Evolutionary conservation across 805 yeast genomes (phyloP), one percentile per base, ranked within the genome.

Genomic region (Phaffomyces thermotolerans): DNA sequence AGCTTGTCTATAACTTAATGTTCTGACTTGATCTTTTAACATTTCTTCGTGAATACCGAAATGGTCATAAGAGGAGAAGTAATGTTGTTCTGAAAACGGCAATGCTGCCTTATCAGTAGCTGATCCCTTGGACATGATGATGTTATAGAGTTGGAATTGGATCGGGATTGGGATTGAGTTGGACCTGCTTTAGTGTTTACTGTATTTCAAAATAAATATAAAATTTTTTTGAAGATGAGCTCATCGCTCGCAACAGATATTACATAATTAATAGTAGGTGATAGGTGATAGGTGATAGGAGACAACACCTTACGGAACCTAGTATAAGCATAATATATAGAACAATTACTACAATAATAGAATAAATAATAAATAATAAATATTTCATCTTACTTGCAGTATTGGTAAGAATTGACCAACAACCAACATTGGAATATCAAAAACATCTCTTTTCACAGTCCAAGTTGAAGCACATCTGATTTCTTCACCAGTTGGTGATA

Each of bases 41-140:
- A 93, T 93, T 67, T 91, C 98, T 68, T 95, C 99, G 62, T 93
- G 99, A 59, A 93, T 93, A 42, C 96, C 96, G 60, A 88, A 89
- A 62, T 93, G 98, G 64, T 91, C 97, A 59, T 93, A 93, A 2
- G 98, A 91, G 41, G 81, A 75, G 70, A 93, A 93, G 67, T 93
- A 93, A 65, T 91, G 98, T 67, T 89, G 95, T 60, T 91, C 98
- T 38, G 76, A 65, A 62, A 78, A 78, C 24, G 88, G 78, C 53
- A 84, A 68, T n/a, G 68, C 45, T 30, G 68, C 58, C 57, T 81
- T 81, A 50, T 80, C 83, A 6, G 91, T 84, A 41, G 91, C 91
- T 40, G 81, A 78, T 6, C 39, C 29, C 13, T 27, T 27, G 13
- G 29, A 27, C 29, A 27, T 27, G 29, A 27, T 27, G 13, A 27